A percentile compares a stretch with the other conserved stretches of the same genome.
Evolutionary conservation across 2,329 filamentous ascomycete genomes (phyloP).

Genomic region (Ophiostoma himal-ulmi): DNA sequence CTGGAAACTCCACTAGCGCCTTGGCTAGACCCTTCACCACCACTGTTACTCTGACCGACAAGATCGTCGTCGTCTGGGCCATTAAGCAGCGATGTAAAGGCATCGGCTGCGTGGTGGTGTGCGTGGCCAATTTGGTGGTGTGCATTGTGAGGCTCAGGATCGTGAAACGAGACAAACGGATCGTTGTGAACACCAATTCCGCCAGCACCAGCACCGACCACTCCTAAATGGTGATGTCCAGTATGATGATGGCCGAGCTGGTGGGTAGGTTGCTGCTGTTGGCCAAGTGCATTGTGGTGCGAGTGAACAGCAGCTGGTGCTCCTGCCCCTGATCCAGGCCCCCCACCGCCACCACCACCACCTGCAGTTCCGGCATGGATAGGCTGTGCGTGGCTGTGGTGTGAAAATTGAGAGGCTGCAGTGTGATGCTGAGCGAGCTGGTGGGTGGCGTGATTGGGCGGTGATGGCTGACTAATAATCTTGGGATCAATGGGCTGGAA

Average conservation of each 20-base stretch:
- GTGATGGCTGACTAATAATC: conserved; percentile 45
- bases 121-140: conserved; percentile 26
- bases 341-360: not conserved
- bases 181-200: conserved; percentile 24
- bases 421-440: conserved; percentile 1
- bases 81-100: conserved; percentile 50
- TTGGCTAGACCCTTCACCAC: conserved; percentile 14
- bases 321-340: not conserved
- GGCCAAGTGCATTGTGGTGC: conserved; percentile 2
- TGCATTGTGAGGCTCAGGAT: conserved; percentile 33
- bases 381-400: conserved; percentile 3
- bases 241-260: conserved; percentile 27
- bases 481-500: conserved; percentile 55
- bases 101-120: conserved; percentile 37
- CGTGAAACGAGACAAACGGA: conserved; percentile 37
- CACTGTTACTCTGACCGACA: conserved; percentile 7
- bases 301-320: not conserved
- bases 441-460: conserved; percentile 23
- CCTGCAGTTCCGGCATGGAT: not conserved
- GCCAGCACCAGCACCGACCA: not conserved
- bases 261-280: conserved; percentile 5
- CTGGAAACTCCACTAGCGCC: not conserved
- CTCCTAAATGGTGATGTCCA: conserved; percentile 25
- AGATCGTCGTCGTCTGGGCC: conserved; percentile 37
- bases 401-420: conserved; percentile 3